phyloP scores from a whole-genome alignment of 805 yeast genomes.

The Starmera pachycereana region DNA sequence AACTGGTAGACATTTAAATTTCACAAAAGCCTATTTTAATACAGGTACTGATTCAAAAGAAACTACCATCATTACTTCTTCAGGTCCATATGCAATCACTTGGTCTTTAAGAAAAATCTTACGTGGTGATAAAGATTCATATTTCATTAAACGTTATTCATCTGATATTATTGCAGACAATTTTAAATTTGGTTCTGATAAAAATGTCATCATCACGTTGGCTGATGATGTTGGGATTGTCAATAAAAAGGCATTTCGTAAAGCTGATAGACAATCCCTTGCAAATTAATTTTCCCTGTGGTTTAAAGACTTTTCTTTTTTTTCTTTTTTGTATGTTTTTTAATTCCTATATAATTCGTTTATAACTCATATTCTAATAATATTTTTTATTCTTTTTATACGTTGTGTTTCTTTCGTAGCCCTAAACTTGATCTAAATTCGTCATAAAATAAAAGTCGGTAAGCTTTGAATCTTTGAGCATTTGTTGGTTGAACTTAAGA shows the following conservation, averaged over 20 bases:
- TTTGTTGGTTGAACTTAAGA: slow-evolving; percentile 34
- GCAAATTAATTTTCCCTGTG: slow-evolving; percentile 12
- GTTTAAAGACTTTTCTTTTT: neutral
- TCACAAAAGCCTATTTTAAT: slow-evolving; percentile 72
- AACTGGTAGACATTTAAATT: slow-evolving; percentile 38
- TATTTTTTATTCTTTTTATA: neutral
- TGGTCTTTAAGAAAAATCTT: slow-evolving; percentile 65
- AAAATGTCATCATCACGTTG: slow-evolving; percentile 62
- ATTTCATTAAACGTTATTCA: slow-evolving; percentile 52
- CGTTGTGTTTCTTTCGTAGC: slow-evolving; percentile 21
- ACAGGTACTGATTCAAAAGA: slow-evolving; percentile 55
- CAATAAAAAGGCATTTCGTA: slow-evolving; percentile 45
- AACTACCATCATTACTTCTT: slow-evolving; percentile 62
- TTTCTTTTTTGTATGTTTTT: neutral
- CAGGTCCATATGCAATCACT: slow-evolving; percentile 73
- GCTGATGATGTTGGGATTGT: slow-evolving; percentile 71
- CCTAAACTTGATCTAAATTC: slow-evolving; percentile 50
- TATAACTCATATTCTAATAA: neutral
- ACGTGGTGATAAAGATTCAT: slow-evolving; percentile 42
- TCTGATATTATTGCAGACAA: slow-evolving; percentile 63
- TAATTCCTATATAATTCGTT: neutral
- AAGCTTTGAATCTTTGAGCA: slow-evolving; percentile 51
- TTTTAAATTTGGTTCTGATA: slow-evolving; percentile 64
- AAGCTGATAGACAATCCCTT: slow-evolving; percentile 40
- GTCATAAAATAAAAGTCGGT: slow-evolving; percentile 43